These are phyloP conservation scores for Spathaspora arborariae DNA, from an alignment of 805 yeast genomes.

Conservation along the genomic window DNA sequence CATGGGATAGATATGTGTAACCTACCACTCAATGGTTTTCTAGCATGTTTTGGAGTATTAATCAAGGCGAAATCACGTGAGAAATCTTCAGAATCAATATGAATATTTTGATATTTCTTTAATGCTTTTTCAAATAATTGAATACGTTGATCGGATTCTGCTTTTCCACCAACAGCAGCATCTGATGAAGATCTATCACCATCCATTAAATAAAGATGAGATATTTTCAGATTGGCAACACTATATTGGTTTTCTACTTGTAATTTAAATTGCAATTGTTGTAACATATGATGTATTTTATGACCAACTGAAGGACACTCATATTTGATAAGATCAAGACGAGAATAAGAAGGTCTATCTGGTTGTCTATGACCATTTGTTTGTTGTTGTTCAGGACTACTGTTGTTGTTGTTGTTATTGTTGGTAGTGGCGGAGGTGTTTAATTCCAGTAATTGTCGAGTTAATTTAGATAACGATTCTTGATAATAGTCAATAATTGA, in stretches of 20 bases:
- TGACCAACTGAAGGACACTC: constrained; percentile 95
- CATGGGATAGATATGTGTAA: constrained; percentile 71
- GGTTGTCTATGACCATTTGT: not conserved
- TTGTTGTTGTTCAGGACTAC: not conserved
- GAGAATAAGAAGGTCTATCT: constrained; percentile 49
- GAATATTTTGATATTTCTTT: constrained; percentile 86
- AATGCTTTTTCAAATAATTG: constrained; percentile 78
- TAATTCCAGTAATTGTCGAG: constrained; percentile 23
- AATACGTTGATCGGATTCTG: constrained; percentile 82
- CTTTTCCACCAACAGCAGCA: constrained; percentile 84
- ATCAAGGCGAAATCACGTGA: constrained; percentile 62
- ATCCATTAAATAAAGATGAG: constrained; percentile 80
- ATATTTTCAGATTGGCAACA: constrained; percentile 87
- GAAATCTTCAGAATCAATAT: constrained; percentile 65
- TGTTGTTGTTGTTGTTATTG: no score
- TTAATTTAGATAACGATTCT: constrained; percentile 65
- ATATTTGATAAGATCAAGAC: constrained; percentile 80
- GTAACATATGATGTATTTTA: constrained; percentile 91
- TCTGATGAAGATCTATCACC: constrained; percentile 84
- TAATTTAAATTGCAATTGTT: constrained; percentile 87
- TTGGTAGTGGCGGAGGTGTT: no score
- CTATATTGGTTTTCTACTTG: constrained; percentile 93
- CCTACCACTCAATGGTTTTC: constrained; percentile 81
- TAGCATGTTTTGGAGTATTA: constrained; percentile 67
- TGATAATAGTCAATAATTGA: constrained; percentile 86